phyloP scores from a whole-genome alignment of 345 rosid genomes.

The Rhodamnia argentea region DNA sequence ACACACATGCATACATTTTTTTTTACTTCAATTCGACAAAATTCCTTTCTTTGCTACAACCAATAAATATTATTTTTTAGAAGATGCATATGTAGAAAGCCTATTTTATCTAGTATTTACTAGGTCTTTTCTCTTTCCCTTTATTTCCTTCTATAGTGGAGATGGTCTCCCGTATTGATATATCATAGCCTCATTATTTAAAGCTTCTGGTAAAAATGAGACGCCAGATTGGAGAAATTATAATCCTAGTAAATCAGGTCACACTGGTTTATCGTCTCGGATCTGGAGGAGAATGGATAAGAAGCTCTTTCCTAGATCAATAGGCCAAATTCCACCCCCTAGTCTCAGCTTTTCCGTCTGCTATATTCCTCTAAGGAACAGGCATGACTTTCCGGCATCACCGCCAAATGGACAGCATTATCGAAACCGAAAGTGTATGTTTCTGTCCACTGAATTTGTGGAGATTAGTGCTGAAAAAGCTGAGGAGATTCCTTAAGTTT shows the following conservation, averaged over 20 bases:
- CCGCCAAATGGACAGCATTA: background rate
- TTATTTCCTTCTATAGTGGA: too few relatives aligned
- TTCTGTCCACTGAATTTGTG: background rate
- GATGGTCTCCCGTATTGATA: too few relatives aligned
- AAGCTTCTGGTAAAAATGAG: too few relatives aligned
- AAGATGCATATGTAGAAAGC: too few relatives aligned
- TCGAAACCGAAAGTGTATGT: background rate
- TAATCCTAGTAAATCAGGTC: background rate
- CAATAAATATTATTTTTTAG: too few relatives aligned
- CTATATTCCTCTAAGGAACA: background rate
- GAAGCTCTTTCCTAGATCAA: background rate
- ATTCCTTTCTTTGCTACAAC: too few relatives aligned
- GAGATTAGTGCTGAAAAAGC: background rate
- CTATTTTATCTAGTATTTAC: too few relatives aligned
- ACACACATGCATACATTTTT: too few relatives aligned
- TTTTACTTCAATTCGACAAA: too few relatives aligned
- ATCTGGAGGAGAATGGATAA: background rate
- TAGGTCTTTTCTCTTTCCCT: too few relatives aligned
- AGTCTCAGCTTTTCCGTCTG: background rate
- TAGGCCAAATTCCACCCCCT: background rate
- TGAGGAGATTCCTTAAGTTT: background rate
- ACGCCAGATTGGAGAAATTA: background rate
- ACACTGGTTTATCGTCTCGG: background rate
- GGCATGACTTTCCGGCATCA: background rate
- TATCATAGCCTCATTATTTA: too few relatives aligned